Conservation (phyloP, 202 grass and related monocot species). For the Setaria italica region DNA sequence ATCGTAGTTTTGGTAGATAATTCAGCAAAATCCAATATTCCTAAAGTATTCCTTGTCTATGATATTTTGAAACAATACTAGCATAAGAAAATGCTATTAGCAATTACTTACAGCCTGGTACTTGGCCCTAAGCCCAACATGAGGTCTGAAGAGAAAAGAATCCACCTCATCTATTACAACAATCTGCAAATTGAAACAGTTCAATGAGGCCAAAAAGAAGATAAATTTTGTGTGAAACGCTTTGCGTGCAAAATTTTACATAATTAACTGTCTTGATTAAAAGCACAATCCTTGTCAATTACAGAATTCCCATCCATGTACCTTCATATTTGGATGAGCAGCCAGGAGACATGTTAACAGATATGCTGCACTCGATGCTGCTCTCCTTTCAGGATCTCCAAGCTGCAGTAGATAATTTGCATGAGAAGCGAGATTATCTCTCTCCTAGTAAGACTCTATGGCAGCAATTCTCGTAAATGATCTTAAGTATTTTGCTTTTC, state of each 20-base stretch:
- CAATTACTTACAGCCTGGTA: constrained; percentile 90
- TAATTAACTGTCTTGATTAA: constrained; percentile 29
- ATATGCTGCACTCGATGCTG: constrained; percentile 87
- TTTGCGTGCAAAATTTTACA: constrained; percentile 38
- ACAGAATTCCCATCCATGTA: constrained; percentile 34
- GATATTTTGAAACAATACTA: constrained; percentile 32
- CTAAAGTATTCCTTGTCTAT: constrained; percentile 18
- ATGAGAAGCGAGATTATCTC: constrained; percentile 39
- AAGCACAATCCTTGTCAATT: constrained; percentile 3
- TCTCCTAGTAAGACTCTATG: constrained; percentile 5
- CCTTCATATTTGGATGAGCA: constrained; percentile 97
- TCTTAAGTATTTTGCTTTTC: constrained; percentile 24
- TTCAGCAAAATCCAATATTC: constrained; percentile 2
- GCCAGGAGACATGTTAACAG: constrained; percentile 80
- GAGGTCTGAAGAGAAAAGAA: constrained; percentile 91
- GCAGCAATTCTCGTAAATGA: constrained; percentile 20
- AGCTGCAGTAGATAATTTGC: constrained; percentile 61
- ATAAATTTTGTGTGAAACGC: background rate
- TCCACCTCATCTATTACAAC: constrained; percentile 98
- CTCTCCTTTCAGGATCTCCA: constrained; percentile 93
- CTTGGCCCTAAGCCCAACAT: constrained; percentile 87
- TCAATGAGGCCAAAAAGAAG: background rate
- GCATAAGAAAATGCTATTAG: constrained; percentile 32
- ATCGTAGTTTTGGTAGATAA: constrained; percentile 26
- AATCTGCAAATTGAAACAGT: constrained; percentile 59